Percentiles rank a stretch among this genome's conserved stretches.
These are phyloP conservation scores for Calonectria pseudoturangicola DNA, from an alignment of 2,329 filamentous ascomycete species.

Conservation along the genomic window DNA sequence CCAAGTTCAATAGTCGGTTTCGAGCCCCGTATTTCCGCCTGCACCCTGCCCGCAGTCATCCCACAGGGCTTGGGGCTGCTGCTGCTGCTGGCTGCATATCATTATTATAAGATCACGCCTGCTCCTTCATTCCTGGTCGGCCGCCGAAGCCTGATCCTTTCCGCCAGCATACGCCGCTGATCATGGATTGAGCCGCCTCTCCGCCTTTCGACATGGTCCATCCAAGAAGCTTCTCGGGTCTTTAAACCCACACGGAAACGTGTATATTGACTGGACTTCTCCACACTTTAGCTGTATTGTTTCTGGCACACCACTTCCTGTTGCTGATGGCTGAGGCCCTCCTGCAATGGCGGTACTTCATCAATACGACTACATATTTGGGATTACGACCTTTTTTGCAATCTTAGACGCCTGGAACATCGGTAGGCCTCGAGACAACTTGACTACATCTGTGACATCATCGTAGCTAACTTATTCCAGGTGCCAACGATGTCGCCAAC, in stretches of 20 bases:
- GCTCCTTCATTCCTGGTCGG: slow-evolving; percentile 17
- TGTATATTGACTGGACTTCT: slow-evolving; percentile 20
- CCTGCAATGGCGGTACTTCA: slow-evolving; percentile 61
- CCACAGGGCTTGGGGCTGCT: slow-evolving; percentile 30
- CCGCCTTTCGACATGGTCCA: slow-evolving; percentile 42
- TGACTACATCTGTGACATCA: background rate
- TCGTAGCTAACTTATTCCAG: slow-evolving; percentile 51
- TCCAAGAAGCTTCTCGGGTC: slow-evolving; percentile 21
- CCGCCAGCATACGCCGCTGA: slow-evolving; percentile 22
- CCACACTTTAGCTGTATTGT: slow-evolving; percentile 3
- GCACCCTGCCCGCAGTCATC: slow-evolving; percentile 7
- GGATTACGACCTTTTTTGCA: slow-evolving; percentile 73
- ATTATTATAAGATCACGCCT: slow-evolving; percentile 40
- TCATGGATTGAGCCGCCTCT: slow-evolving; percentile 47
- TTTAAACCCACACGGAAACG: slow-evolving; percentile 7
- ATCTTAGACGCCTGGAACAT: slow-evolving; percentile 77
- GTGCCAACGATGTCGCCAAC: slow-evolving; percentile 71
- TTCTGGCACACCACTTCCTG: background rate
- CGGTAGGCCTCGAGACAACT: slow-evolving; percentile 58
- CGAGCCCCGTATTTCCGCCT: slow-evolving; percentile 21
- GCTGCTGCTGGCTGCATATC: too few species aligned
- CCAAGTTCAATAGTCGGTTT: slow-evolving; percentile 23
- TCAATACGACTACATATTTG: slow-evolving; percentile 75
- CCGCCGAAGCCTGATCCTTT: slow-evolving; percentile 38
- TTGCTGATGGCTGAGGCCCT: slow-evolving; percentile 15